A percentile compares a stretch with the other conserved stretches of the same genome.
phyloP scores from a whole-genome alignment of 257 asterid species.

The Solanum pimpinellifolium region DNA sequence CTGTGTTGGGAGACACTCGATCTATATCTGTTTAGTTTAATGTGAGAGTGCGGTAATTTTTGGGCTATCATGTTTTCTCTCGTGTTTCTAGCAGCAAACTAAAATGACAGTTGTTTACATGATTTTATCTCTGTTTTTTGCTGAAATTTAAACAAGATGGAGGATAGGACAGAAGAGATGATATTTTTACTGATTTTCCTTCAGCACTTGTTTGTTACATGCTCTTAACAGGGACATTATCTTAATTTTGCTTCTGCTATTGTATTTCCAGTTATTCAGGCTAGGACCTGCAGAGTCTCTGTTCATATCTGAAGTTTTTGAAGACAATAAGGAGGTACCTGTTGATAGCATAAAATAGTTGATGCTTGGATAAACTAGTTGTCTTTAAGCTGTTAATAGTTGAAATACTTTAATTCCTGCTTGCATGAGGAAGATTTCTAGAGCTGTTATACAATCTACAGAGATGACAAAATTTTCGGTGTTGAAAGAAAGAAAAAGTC shows the following conservation, averaged over 20 bases:
- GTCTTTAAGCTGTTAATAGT: neutral
- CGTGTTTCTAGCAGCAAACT: neutral
- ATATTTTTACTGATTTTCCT: neutral
- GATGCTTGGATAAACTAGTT: neutral
- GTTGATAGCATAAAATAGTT: neutral
- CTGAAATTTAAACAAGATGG: neutral
- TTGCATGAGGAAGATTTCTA: neutral
- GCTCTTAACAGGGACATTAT: neutral
- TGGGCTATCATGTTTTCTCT: neutral
- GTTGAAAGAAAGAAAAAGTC: neutral
- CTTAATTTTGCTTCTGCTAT: neutral
- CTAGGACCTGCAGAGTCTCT: slow-evolving; percentile 54
- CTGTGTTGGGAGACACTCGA: neutral
- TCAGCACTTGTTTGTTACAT: neutral
- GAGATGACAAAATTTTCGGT: neutral
- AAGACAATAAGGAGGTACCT: slow-evolving; percentile 50
- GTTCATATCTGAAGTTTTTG: slow-evolving; percentile 61
- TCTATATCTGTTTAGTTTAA: neutral
- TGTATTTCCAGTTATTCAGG: slow-evolving; percentile 59
- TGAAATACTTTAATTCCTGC: neutral
- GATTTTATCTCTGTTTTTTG: neutral
- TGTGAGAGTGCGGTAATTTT: neutral
- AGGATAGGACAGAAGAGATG: neutral
- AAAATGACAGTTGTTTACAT: neutral
- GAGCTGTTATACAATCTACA: neutral